A percentile compares a stretch with the other conserved stretches of the same genome.
phyloP scores from a whole-genome alignment of 106 monocot genomes.

The Amphibolis antarctica region DNA sequence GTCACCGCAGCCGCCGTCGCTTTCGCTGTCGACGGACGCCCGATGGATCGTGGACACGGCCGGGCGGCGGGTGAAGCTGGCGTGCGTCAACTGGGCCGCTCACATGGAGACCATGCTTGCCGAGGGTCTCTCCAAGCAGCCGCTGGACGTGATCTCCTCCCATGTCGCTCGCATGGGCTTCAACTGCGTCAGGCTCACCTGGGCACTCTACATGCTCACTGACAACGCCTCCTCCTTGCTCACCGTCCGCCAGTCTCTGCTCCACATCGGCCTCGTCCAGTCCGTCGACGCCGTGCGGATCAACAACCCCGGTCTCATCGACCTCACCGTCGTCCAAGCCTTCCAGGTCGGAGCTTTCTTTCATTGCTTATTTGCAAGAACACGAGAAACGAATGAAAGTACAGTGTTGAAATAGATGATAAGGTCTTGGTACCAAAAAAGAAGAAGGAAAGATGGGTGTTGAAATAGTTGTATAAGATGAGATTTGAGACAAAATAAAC shows the following conservation, averaged over 20 bases:
- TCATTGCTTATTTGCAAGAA: not conserved
- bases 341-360: slow-evolving; percentile 24
- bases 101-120: slow-evolving; percentile 51
- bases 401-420: too few relatives aligned
- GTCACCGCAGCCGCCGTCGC: too few relatives aligned
- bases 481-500: too few relatives aligned
- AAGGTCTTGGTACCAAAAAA: too few relatives aligned
- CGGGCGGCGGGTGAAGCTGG: slow-evolving; percentile 46
- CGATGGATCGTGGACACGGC: slow-evolving; percentile 54
- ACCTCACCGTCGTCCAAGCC: slow-evolving; percentile 38
- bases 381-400: too few relatives aligned
- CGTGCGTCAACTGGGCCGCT: slow-evolving; percentile 71
- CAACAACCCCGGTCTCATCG: slow-evolving; percentile 31
- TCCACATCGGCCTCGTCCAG: slow-evolving; percentile 17
- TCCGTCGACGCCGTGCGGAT: slow-evolving; percentile 21
- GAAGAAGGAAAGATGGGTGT: too few relatives aligned
- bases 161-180: slow-evolving; percentile 44
- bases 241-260: slow-evolving; percentile 45
- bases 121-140: slow-evolving; percentile 61
- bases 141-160: slow-evolving; percentile 31
- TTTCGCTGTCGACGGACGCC: too few relatives aligned
- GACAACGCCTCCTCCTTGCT: slow-evolving; percentile 13
- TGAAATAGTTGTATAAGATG: too few relatives aligned
- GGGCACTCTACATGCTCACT: slow-evolving; percentile 40
- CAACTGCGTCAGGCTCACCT: slow-evolving; percentile 84